Evolutionary conservation across 371 early-diverging fungal species (phyloP).

Genomic region (Mortierella polycephala): DNA sequence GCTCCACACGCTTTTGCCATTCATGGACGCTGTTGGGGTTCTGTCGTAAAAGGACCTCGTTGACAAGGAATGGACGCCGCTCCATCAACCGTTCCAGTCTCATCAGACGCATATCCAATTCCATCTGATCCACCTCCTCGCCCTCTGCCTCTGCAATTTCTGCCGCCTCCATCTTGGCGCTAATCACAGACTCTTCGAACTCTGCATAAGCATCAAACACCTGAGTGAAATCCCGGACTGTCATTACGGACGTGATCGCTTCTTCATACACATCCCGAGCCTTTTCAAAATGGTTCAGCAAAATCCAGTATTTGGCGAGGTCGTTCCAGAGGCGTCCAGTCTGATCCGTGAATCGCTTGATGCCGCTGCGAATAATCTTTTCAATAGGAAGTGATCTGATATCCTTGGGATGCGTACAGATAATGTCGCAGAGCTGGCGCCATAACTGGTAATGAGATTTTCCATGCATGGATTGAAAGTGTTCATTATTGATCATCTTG

Average conservation of each 20-base stretch:
- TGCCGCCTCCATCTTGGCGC: slow-evolving; percentile 81
- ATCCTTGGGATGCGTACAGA: slow-evolving; percentile 79
- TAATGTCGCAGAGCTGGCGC: slow-evolving; percentile 87
- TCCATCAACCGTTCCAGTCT: slow-evolving; percentile 93
- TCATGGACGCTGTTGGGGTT: slow-evolving; percentile 92
- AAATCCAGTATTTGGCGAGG: slow-evolving; percentile 87
- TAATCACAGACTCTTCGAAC: slow-evolving; percentile 86
- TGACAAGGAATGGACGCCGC: slow-evolving; percentile 93
- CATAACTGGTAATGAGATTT: slow-evolving; percentile 88
- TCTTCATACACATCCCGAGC: slow-evolving; percentile 94
- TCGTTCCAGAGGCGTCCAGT: slow-evolving; percentile 91
- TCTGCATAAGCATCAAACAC: slow-evolving; percentile 97
- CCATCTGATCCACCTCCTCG: slow-evolving; percentile 70
- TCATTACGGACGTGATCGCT: slow-evolving; percentile 83
- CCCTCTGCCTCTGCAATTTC: slow-evolving; percentile 66
- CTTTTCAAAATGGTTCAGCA: slow-evolving; percentile 81
- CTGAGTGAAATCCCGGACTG: slow-evolving; percentile 94
- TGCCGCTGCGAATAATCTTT: slow-evolving; percentile 88
- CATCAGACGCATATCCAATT: slow-evolving; percentile 85
- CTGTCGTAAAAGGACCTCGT: slow-evolving; percentile 92
- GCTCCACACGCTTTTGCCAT: slow-evolving; percentile 88
- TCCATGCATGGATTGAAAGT: slow-evolving; percentile 75
- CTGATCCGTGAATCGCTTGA: slow-evolving; percentile 85
- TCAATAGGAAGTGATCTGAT: slow-evolving; percentile 79
- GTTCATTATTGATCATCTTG: slow-evolving; percentile 74